Conservation (phyloP, 768 basidiomycete genomes). For the Auriscalpium vulgare region DNA sequence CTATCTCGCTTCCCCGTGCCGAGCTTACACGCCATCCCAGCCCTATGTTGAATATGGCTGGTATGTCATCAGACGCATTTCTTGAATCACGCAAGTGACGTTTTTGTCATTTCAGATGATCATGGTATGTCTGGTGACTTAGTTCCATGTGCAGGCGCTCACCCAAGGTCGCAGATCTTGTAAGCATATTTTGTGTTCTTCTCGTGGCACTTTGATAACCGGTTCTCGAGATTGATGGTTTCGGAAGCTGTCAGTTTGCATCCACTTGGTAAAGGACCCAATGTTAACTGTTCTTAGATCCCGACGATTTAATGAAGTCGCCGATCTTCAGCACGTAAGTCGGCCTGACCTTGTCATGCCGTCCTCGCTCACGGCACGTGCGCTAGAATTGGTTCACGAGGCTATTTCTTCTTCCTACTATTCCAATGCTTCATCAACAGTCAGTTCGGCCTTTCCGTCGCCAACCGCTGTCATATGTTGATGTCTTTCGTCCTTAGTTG, state of each 20-base stretch:
- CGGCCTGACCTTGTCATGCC: background rate
- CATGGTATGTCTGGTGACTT: constrained; percentile 46
- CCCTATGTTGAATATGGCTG: constrained; percentile 85
- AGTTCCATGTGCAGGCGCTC: background rate
- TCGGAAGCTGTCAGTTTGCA: constrained; percentile 65
- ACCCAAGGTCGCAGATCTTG: constrained; percentile 31
- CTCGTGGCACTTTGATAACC: background rate
- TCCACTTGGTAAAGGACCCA: background rate
- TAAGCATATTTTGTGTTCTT: constrained; percentile 18
- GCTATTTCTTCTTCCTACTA: constrained; percentile 87
- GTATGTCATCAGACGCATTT: constrained; percentile 30
- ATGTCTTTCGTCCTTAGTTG: constrained; percentile 33
- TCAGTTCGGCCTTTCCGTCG: constrained; percentile 24
- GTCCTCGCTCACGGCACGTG: background rate
- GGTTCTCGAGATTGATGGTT: constrained; percentile 60
- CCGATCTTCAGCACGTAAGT: constrained; percentile 66
- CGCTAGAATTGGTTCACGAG: constrained; percentile 68
- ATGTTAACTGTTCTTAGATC: constrained; percentile 41
- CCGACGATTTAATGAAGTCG: constrained; percentile 66
- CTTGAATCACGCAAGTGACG: background rate
- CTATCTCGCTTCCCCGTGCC: background rate
- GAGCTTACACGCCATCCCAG: constrained; percentile 26
- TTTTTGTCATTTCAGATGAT: constrained; percentile 46
- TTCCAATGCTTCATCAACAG: constrained; percentile 91
- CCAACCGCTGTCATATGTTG: constrained; percentile 5